phyloP scores from a whole-genome alignment of 768 basidiomycete genomes.

The Leccinum ochraceum region DNA sequence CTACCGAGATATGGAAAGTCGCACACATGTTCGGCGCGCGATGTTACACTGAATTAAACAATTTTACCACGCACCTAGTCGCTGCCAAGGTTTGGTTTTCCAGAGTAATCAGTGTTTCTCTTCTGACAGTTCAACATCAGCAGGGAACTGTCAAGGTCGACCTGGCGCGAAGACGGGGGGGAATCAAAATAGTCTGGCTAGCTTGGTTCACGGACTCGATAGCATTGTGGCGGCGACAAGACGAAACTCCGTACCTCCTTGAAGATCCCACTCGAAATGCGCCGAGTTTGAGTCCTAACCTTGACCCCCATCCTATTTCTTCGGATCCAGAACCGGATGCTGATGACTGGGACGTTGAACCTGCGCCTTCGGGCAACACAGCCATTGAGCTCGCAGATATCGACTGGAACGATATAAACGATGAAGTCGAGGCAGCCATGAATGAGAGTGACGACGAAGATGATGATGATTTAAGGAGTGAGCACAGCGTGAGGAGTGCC shows the following conservation, averaged over 20 bases:
- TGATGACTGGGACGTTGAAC: conserved; percentile 65
- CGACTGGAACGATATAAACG: conserved; percentile 82
- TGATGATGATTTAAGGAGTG: conserved; percentile 39
- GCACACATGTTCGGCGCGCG: conserved; percentile 88
- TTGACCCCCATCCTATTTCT: conserved; percentile 54
- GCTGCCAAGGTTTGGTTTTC: conserved; percentile 69
- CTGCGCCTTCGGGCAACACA: conserved; percentile 32
- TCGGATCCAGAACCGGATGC: conserved; percentile 68
- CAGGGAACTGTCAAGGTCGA: conserved; percentile 92
- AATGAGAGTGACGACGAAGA: conserved; percentile 69
- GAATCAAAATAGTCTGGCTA: conserved; percentile 83
- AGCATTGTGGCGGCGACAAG: conserved; percentile 82
- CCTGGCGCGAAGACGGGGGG: conserved; percentile 71
- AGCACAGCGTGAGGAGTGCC: conserved; percentile 43
- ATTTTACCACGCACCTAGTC: conserved; percentile 84
- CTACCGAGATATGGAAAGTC: conserved; percentile 81
- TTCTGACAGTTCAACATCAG: conserved; percentile 39
- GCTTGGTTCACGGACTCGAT: conserved; percentile 90
- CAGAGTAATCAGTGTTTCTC: conserved; percentile 1
- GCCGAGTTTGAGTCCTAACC: conserved; percentile 43
- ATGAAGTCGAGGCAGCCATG: conserved; percentile 87
- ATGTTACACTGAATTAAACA: conserved; percentile 68
- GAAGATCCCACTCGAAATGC: conserved; percentile 53
- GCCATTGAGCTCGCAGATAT: conserved; percentile 59
- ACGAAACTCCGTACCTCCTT: conserved; percentile 76